Evolutionary conservation across 139 green algal genomes (phyloP), one percentile per base, ranked within the genome.

Genomic region (Chlorella sp.): DNA sequence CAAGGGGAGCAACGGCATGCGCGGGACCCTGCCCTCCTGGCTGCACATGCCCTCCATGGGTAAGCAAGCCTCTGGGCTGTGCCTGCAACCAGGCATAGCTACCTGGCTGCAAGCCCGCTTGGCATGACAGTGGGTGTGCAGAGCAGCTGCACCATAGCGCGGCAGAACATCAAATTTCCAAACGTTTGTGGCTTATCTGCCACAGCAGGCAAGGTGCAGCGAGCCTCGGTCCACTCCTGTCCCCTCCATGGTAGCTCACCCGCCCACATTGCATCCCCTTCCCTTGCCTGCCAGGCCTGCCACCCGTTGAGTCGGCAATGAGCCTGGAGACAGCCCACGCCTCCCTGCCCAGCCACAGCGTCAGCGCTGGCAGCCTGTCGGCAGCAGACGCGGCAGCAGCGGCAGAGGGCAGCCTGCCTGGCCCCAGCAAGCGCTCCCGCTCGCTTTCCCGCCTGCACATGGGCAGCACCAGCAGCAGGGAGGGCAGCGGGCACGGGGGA

Each of bases 1-100:
- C 19, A 32, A 48, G 85, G 1, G 21, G n/a, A 19, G 68, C 60
- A 78, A 39, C 2, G 32, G 68, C 85, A 11, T 83, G 32, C 71
- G 81, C 24, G 39, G 84, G 18, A 73, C 89, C 2, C 87, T 90
- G 37, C 83, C 89, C n/a, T 90, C 83, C n/a, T 91, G 89, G 89
- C 68, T 91, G n/a, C 81, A 90, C 86, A 86, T 90, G 42, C 75
- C 85, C 19, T 86, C 83, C 9, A 36, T 91, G n/a, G 83, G 80
- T 36, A 28, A 79, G 83, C 19, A 16, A 5, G 5, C 19, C 0
- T 18, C 12, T 11, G 71, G 71, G 14, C 11, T 0, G 28, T 40
- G 79, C 26, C 19, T 40, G 21, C 40, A 12, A 37, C 30, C 12
- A 32, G 64, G 64, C 21, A 14, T 18, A 18, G 60, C 21, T 26